Evolutionary conservation across 768 basidiomycete genomes (phyloP).

Genomic region (Kockovaella imperatae): DNA sequence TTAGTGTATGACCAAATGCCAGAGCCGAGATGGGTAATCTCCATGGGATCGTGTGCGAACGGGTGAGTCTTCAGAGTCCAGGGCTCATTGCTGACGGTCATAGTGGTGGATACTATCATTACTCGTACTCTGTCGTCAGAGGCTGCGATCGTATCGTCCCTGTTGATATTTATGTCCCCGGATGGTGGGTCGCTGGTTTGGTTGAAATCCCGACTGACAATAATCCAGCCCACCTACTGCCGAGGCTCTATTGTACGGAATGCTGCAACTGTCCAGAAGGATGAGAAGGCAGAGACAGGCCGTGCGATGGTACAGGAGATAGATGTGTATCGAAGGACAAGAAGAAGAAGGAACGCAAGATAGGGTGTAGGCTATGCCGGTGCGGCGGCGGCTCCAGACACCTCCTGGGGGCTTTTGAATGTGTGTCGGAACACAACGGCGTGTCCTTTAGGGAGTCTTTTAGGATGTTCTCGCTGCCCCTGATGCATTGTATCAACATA

Average conservation of each 20-base stretch:
- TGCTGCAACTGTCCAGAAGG: constrained; percentile 91
- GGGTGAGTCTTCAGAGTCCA: constrained; percentile 48
- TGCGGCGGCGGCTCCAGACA: too few relatives aligned
- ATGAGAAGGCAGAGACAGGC: constrained; percentile 78
- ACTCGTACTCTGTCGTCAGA: constrained; percentile 96
- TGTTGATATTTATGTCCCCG: constrained; percentile 96
- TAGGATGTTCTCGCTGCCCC: too few relatives aligned
- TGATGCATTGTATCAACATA: too few relatives aligned
- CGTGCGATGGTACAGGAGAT: constrained; percentile 61
- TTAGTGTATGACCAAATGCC: constrained; percentile 70
- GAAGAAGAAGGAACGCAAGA: constrained; percentile 94
- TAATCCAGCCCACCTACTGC: constrained; percentile 50
- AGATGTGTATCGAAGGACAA: constrained; percentile 59
- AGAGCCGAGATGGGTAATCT: constrained; percentile 98
- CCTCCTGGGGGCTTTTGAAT: too few relatives aligned
- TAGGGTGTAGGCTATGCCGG: constrained; percentile 79
- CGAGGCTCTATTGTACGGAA: constrained; percentile 71
- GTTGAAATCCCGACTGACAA: background rate
- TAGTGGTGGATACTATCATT: constrained; percentile 66
- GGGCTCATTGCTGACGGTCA: constrained; percentile 1
- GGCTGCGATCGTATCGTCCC: constrained; percentile 98
- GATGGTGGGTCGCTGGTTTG: constrained; percentile 67
- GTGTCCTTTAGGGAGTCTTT: too few relatives aligned
- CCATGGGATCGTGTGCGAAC: constrained; percentile 99
- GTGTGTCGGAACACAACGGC: too few relatives aligned